Percentiles rank a stretch among this genome's conserved stretches.
These are phyloP conservation scores for Hansenula lynferdii DNA, from an alignment of 1,139 yeast genomes.

Conservation along the genomic window DNA sequence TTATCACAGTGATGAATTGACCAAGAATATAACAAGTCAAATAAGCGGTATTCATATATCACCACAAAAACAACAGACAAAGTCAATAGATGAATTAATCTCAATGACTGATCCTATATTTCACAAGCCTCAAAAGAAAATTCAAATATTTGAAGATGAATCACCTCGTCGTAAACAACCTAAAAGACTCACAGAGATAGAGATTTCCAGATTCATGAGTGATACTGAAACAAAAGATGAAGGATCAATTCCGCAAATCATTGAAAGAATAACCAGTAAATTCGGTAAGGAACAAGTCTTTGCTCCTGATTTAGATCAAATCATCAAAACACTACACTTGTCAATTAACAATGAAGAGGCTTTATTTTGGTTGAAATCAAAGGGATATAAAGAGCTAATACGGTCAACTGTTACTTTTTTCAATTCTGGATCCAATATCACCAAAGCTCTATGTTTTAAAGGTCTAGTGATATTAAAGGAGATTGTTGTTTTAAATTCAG, in stretches of 20 bases:
- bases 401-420: conserved; percentile 14
- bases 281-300: conserved; percentile 13
- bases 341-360: conserved; percentile 9
- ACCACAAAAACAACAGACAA: conserved; percentile 12
- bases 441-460: conserved; percentile 19
- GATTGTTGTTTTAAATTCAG: conserved; percentile 15
- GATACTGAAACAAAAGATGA: conserved; percentile 3
- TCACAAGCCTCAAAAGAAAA: conserved; percentile 10
- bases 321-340: conserved; percentile 15
- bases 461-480: conserved; percentile 21
- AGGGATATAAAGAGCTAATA: conserved; percentile 13
- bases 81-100: conserved; percentile 11
- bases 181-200: conserved; percentile 16
- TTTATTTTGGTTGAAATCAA: conserved; percentile 13
- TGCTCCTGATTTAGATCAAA: conserved; percentile 9
- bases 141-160: conserved; percentile 20
- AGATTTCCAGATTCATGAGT: conserved; percentile 2
- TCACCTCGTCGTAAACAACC: conserved; percentile 3
- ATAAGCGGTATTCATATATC: conserved; percentile 20
- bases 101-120: conserved; percentile 23
- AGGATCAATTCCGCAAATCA: conserved; percentile 5
- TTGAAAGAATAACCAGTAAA: conserved; percentile 4
- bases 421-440: conserved; percentile 16
- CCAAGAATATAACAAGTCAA: conserved; percentile 16
- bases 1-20: conserved; percentile 12